A percentile compares a stretch with the other conserved stretches of the same genome.
Conservation (phyloP, 805 yeast genomes). For the Wickerhamiella dianesei region DNA sequence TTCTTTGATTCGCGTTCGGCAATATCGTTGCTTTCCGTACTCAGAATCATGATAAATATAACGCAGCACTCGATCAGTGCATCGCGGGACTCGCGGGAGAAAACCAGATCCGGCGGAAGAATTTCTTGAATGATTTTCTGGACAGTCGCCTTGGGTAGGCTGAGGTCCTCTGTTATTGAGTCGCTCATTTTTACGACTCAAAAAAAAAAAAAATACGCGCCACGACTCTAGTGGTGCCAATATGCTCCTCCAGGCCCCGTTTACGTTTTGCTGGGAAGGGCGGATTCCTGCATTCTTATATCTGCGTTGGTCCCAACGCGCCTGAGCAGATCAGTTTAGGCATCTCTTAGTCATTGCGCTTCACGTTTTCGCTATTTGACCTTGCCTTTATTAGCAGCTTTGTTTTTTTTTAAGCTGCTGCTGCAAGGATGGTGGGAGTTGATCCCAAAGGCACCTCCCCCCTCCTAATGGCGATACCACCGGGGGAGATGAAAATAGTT, state of each 20-base stretch:
- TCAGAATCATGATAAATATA: conserved; percentile 85
- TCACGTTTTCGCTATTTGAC: not conserved
- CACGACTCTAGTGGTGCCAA: too few species aligned
- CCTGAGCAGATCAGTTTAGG: not conserved
- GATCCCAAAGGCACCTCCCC: not conserved
- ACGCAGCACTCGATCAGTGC: conserved; percentile 93
- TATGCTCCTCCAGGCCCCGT: too few species aligned
- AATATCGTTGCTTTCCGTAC: conserved; percentile 87
- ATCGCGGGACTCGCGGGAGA: conserved; percentile 87
- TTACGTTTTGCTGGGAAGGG: too few species aligned
- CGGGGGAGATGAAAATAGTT: not conserved
- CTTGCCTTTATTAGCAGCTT: not conserved
- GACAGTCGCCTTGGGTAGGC: conserved; percentile 59
- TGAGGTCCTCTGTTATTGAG: conserved; percentile 23
- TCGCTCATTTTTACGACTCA: conserved; percentile 21
- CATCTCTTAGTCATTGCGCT: not conserved
- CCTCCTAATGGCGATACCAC: not conserved
- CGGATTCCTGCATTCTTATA: not conserved
- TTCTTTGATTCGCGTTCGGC: conserved; percentile 94
- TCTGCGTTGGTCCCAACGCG: not conserved
- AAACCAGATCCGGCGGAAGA: conserved; percentile 72
- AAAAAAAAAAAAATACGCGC: too few species aligned
- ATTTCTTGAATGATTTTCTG: conserved; percentile 89
- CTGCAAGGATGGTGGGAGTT: too few species aligned
- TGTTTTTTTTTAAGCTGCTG: too few species aligned